Conservation (phyloP, 768 basidiomycete genomes). For the Sarcomyxa edulis region DNA sequence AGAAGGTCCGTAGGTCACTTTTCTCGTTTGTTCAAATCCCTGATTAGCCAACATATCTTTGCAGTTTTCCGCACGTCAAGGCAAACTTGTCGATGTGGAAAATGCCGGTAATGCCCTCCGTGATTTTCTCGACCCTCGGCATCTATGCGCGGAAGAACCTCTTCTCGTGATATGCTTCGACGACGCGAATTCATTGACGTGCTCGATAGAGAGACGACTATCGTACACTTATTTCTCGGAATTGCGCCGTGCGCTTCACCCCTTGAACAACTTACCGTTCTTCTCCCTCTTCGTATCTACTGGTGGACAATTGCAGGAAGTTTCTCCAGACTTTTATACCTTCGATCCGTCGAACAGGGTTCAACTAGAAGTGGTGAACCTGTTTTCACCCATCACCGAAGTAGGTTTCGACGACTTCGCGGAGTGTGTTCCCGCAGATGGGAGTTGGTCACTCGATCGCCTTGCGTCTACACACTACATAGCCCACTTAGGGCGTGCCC, state of each 20-base stretch:
- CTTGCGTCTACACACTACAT: constrained; percentile 12
- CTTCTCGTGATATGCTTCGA: too few relatives aligned
- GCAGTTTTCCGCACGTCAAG: too few relatives aligned
- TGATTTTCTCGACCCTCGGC: too few relatives aligned
- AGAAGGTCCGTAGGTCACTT: too few relatives aligned
- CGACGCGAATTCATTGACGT: too few relatives aligned
- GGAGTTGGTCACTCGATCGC: constrained; percentile 9
- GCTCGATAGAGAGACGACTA: too few relatives aligned
- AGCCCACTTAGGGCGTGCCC: constrained; percentile 17
- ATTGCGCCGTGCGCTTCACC: constrained; percentile 2
- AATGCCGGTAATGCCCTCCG: too few relatives aligned
- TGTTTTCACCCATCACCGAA: constrained; percentile 11
- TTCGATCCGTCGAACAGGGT: constrained; percentile 5
- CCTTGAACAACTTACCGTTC: neutral
- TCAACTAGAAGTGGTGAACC: neutral
- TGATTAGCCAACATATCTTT: too few relatives aligned
- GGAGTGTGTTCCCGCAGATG: neutral
- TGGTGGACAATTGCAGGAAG: neutral
- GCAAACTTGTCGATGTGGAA: too few relatives aligned
- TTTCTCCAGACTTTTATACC: neutral
- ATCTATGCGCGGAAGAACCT: too few relatives aligned
- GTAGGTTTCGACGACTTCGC: constrained; percentile 17
- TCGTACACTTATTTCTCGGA: too few relatives aligned
- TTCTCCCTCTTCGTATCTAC: constrained; percentile 8
- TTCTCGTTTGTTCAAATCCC: too few relatives aligned